phyloP scores from a whole-genome alignment of 352 stramenopile genomes.

The Phytophthora hibernalis region DNA sequence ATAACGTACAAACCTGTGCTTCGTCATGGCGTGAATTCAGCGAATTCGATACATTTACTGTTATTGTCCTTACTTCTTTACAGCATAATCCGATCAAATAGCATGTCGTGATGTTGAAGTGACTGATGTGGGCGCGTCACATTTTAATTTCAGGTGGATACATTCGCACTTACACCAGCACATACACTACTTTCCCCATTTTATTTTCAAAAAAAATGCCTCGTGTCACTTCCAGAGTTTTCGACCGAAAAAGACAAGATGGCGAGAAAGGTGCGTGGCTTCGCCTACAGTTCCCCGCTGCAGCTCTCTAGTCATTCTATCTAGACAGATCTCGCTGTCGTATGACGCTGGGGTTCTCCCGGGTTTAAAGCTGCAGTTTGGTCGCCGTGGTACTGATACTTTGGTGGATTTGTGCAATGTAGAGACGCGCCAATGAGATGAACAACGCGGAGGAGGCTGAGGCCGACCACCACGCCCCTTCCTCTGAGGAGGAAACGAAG shows the following conservation, averaged over 20 bases:
- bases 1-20: constrained; percentile 1
- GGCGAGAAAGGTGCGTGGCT: constrained; percentile 45
- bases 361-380: constrained; percentile 4
- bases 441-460: constrained; percentile 46
- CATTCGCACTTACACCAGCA: not conserved
- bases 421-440: constrained; percentile 49
- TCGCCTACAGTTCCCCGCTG: not conserved
- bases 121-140: constrained; percentile 22
- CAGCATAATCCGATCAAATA: not conserved
- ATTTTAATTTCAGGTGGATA: constrained; percentile 7
- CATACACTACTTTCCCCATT: too few relatives aligned
- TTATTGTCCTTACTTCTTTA: not conserved
- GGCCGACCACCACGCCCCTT: constrained; percentile 25
- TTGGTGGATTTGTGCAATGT: constrained; percentile 14
- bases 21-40: not conserved
- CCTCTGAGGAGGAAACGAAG: constrained; percentile 30
- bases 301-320: not conserved
- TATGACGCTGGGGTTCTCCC: too few relatives aligned
- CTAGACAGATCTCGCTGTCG: not conserved
- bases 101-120: constrained; percentile 25
- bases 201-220: not conserved
- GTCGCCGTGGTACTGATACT: constrained; percentile 17
- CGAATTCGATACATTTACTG: not conserved
- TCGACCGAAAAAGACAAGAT: constrained; percentile 28
- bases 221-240: constrained; percentile 33